Evolutionary conservation across 768 basidiomycete genomes (phyloP).

Genomic region (Leccinum variicolor): DNA sequence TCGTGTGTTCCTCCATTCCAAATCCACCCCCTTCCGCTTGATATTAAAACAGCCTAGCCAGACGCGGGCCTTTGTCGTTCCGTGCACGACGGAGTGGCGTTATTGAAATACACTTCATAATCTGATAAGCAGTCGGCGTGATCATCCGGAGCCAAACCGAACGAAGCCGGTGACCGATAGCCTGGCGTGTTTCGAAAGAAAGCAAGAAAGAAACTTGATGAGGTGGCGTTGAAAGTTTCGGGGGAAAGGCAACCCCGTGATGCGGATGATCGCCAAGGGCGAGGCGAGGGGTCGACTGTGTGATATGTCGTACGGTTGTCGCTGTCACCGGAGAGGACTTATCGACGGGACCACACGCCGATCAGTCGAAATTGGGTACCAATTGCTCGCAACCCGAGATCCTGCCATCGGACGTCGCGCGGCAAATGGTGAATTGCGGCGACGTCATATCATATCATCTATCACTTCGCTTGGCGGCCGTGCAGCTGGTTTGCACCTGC

Average conservation of each 20-base stretch:
- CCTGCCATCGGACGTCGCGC: not conserved
- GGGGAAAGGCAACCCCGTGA: not conserved
- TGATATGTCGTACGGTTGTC: not conserved
- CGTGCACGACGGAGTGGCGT: constrained; percentile 21
- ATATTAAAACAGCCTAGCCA: not conserved
- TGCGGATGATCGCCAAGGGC: not conserved
- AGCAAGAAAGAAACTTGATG: constrained; percentile 2
- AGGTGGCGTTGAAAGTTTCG: constrained; percentile 17
- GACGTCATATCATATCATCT: not conserved
- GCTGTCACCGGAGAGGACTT: constrained; percentile 1
- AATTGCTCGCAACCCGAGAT: not conserved
- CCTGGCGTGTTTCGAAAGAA: constrained; percentile 15
- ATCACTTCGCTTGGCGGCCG: not conserved
- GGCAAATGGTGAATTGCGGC: not conserved
- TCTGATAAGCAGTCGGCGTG: constrained; percentile 7
- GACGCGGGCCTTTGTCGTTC: constrained; percentile 6
- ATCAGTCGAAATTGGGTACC: constrained; percentile 6
- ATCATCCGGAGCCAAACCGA: constrained; percentile 9
- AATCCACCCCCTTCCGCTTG: constrained; percentile 1
- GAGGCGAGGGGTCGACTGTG: not conserved
- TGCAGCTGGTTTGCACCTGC: not conserved
- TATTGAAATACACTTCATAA: constrained; percentile 12
- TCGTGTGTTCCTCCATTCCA: constrained; percentile 6
- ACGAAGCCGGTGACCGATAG: not conserved
- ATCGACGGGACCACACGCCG: constrained; percentile 1